Base-by-base conservation (phyloP, 768 basidiomycete species). In the Multifurca ochricompacta region DNA sequence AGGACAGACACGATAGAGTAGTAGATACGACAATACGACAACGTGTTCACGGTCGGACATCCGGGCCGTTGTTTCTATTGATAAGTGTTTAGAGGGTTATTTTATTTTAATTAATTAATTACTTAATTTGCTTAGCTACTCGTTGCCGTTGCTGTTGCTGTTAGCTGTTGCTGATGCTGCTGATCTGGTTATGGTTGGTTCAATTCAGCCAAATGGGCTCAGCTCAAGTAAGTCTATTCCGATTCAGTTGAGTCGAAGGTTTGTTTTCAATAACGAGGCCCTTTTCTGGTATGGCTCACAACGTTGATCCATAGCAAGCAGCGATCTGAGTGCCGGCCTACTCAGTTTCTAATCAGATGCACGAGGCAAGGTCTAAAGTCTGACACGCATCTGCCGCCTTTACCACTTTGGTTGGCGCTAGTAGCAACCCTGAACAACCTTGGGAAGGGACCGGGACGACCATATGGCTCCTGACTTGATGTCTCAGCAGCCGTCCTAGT, bases 301-400 rank as follows among this genome's bases (percentile, higher is more conserved):
- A 23, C 23, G 23, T 21, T 14, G 36, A 37, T 42, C 36, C 27
- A 31, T 35, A 25, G 34, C 18, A 18, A 10, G 23, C 41, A 19
- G 28, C 27, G 14, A 28, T 43, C 52, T 53, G 19, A 51, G 37
- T 39, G 40, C n/a, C 34, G 30, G 51, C 39, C 37, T 5, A 25
- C 21, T 52, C 36, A 27, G 21, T 32, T 53, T 53, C 44, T 39
- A 36, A 53, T 53, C 52, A 53, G 52, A 53, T 32, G 28, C 52
- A 45, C 54, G 42, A 44, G 41, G 48, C 37, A 18, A 51, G 42
- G 28, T 18, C 14, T 25, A 40, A 27, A 21, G 49, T 44, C 23
- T 40, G 54, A 56, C 45, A 51, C 54, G 37, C 40, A 56, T 56
- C 19, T 40, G 28, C 23, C 10, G 43, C 54, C 43, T 34, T 51